A percentile compares a stretch with the other conserved stretches of the same genome.
phyloP scores from a whole-genome alignment of 805 yeast species.

The Wickerhamomyces subpelliculosus region DNA sequence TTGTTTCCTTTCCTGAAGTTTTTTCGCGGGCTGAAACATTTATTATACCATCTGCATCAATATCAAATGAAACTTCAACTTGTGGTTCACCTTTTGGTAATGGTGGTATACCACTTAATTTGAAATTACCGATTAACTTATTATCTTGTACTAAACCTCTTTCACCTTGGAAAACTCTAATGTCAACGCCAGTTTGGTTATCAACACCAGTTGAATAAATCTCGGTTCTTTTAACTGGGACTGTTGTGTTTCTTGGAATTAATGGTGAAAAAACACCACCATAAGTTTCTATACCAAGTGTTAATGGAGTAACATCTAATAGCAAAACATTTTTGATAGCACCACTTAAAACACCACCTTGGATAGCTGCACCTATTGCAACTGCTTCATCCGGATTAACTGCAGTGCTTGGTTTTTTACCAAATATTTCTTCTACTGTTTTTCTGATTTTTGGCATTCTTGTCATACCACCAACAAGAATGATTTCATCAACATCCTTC shows the following conservation, averaged over 20 bases:
- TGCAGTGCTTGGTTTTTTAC: constrained; percentile 58
- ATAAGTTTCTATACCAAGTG: constrained; percentile 77
- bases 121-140: constrained; percentile 69
- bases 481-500: constrained; percentile 65
- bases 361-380: constrained; percentile 85
- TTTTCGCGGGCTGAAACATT: constrained; percentile 78
- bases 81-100: constrained; percentile 79
- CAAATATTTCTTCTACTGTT: constrained; percentile 52
- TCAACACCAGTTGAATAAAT: constrained; percentile 77
- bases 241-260: constrained; percentile 70
- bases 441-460: constrained; percentile 77
- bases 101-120: constrained; percentile 63
- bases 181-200: constrained; percentile 78
- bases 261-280: constrained; percentile 80
- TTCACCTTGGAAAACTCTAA: constrained; percentile 78
- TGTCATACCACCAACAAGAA: constrained; percentile 86
- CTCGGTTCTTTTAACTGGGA: constrained; percentile 70
- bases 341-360: constrained; percentile 81
- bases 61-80: constrained; percentile 67
- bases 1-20: constrained; percentile 71
- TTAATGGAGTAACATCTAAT: constrained; percentile 77
- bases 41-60: constrained; percentile 79
- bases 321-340: constrained; percentile 72
- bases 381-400: constrained; percentile 94
- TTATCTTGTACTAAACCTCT: constrained; percentile 72